These are phyloP conservation scores for Erysimum pusillum DNA, from an alignment of 441 rosid genomes.

Conservation along the genomic window DNA sequence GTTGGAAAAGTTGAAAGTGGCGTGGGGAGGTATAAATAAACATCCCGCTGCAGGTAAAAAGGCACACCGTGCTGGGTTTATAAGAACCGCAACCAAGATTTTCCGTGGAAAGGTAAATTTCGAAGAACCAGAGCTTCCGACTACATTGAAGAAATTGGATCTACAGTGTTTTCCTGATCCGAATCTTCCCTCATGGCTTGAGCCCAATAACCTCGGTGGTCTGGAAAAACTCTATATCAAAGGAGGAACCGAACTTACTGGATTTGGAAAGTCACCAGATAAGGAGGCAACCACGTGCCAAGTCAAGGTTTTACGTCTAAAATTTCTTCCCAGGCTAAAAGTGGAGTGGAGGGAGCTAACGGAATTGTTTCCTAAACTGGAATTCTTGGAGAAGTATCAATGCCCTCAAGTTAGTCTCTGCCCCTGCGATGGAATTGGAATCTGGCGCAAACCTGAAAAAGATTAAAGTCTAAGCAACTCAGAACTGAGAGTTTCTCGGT, in stretches of 20 bases:
- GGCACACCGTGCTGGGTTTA: too few species aligned
- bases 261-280: conserved; percentile 31
- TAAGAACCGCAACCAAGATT: too few species aligned
- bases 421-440: conserved; percentile 51
- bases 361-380: conserved; percentile 44
- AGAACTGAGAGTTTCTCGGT: conserved; percentile 1
- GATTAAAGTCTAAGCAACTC: not conserved
- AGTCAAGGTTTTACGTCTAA: conserved; percentile 50
- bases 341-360: conserved; percentile 52
- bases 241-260: conserved; percentile 51
- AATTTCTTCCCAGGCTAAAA: conserved; percentile 50
- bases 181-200: conserved; percentile 44
- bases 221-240: conserved; percentile 53
- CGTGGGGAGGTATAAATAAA: conserved; percentile 56
- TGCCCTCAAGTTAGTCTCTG: conserved; percentile 59
- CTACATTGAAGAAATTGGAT: conserved; percentile 49
- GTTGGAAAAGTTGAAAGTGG: conserved; percentile 53
- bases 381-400: conserved; percentile 53
- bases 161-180: conserved; percentile 56
- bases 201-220: not conserved
- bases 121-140: conserved; percentile 33
- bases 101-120: too few species aligned
- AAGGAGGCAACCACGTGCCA: not conserved
- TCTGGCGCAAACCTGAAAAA: conserved; percentile 32
- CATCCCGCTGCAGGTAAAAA: too few species aligned